These are phyloP conservation scores for Austroboletus niveus DNA, from an alignment of 1,284 basidiomycete species.

Conservation along the genomic window DNA sequence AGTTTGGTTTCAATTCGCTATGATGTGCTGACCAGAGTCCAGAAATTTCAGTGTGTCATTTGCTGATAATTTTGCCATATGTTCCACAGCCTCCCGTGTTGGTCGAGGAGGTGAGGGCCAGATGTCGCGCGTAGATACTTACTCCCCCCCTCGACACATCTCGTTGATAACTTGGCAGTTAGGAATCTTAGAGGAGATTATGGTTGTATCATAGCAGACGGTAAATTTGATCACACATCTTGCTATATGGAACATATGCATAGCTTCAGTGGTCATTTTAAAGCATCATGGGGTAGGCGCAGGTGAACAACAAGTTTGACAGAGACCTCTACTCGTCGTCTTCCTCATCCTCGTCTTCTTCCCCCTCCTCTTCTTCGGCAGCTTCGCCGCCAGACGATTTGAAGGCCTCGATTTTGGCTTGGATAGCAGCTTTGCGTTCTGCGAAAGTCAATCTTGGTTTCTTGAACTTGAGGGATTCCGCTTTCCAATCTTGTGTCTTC, in stretches of 20 bases:
- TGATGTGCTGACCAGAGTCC: slow-evolving; percentile 8
- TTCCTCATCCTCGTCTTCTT: slow-evolving; percentile 41
- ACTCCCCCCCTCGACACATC: slow-evolving; percentile 31
- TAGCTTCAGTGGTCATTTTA: slow-evolving; percentile 11
- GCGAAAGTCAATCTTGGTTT: slow-evolving; percentile 71
- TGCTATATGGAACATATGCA: slow-evolving; percentile 20
- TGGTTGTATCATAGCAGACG: slow-evolving; percentile 21
- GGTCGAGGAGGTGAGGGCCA: slow-evolving; percentile 38
- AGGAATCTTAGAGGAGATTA: slow-evolving; percentile 40
- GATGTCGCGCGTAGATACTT: slow-evolving; percentile 38
- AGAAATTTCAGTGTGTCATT: slow-evolving; percentile 66
- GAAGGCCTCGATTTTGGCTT: slow-evolving; percentile 84
- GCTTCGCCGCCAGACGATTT: slow-evolving; percentile 58
- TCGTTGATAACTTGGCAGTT: slow-evolving; percentile 53
- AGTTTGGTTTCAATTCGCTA: slow-evolving; percentile 31
- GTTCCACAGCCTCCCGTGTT: slow-evolving; percentile 56
- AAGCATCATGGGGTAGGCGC: not conserved
- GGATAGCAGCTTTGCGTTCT: slow-evolving; percentile 77
- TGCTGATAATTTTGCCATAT: slow-evolving; percentile 46
- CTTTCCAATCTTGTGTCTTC: slow-evolving; percentile 92
- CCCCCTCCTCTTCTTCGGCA: slow-evolving; percentile 38
- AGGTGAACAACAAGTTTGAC: not conserved
- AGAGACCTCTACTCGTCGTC: slow-evolving; percentile 53
- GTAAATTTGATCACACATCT: slow-evolving; percentile 10
- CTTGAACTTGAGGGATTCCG: slow-evolving; percentile 80